These are phyloP conservation scores for Colletotrichum salicis DNA, from an alignment of 2,329 filamentous ascomycete species.

Conservation along the genomic window DNA sequence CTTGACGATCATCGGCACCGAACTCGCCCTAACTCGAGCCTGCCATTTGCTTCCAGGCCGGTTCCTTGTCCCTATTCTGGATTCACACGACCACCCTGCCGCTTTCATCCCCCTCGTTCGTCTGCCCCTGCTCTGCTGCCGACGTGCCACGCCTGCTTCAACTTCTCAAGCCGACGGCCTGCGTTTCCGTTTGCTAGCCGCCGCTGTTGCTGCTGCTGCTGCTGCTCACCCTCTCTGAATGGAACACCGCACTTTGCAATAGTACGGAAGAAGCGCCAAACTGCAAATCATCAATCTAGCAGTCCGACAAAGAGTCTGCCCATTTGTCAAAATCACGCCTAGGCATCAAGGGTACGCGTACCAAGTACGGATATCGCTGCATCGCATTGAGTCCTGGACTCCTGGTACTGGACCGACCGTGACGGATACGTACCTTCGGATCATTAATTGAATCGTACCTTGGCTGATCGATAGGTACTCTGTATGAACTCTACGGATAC, in stretches of 20 bases:
- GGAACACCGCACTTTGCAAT: not conserved
- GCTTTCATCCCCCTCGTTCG: not conserved
- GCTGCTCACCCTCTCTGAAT: not conserved
- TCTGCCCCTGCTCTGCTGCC: not conserved
- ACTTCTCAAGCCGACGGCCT: not conserved
- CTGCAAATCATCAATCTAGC: not conserved
- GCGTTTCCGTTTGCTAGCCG: not conserved
- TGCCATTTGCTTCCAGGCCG: slow-evolving; percentile 4
- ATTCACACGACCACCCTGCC: slow-evolving; percentile 10
- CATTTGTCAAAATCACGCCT: not conserved
- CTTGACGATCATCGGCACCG: slow-evolving; percentile 35
- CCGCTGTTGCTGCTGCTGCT: not conserved
- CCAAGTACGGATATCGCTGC: not conserved
- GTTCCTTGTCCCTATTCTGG: slow-evolving; percentile 8
- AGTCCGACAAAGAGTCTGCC: not conserved
- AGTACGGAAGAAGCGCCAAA: not conserved
- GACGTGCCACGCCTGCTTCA: not conserved
- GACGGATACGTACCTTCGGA: slow-evolving; percentile 6
- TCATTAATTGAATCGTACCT: not conserved
- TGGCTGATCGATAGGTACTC: not conserved
- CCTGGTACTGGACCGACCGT: too few relatives aligned
- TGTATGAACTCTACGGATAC: slow-evolving; percentile 3
- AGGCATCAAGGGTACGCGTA: not conserved
- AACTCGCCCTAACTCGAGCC: slow-evolving; percentile 22
- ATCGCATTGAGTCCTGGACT: not conserved